These are phyloP conservation scores for Candida sakaeoensis DNA, from an alignment of 805 yeast genomes.

Conservation along the genomic window DNA sequence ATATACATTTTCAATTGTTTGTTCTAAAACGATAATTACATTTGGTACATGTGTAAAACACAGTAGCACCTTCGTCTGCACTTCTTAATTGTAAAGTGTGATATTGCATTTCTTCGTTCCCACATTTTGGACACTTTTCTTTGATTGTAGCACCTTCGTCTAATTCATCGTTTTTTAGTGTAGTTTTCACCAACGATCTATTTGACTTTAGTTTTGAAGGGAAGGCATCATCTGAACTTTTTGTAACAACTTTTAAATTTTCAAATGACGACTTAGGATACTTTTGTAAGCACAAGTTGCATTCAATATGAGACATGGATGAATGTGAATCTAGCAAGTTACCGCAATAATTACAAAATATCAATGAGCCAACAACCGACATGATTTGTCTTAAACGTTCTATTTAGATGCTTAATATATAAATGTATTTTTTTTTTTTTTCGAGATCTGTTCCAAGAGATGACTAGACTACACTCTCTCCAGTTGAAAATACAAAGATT, in stretches of 20 bases:
- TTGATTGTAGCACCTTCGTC: conserved; percentile 96
- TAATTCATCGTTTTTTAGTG: conserved; percentile 68
- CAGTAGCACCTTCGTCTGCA: conserved; percentile 99
- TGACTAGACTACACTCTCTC: neutral
- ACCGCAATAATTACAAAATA: conserved; percentile 93
- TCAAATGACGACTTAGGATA: conserved; percentile 56
- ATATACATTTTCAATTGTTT: conserved; percentile 53
- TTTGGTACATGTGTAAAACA: conserved; percentile 89
- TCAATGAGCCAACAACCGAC: conserved; percentile 95
- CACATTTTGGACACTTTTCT: conserved; percentile 98
- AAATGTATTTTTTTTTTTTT: neutral
- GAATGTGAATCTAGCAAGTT: conserved; percentile 70
- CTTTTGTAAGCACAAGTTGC: conserved; percentile 44
- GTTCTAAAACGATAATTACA: conserved; percentile 95
- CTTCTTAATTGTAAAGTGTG: conserved; percentile 95
- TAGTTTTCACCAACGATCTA: conserved; percentile 86
- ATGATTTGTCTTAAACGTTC: too few relatives aligned
- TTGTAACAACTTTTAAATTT: conserved; percentile 80
- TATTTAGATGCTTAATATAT: too few relatives aligned
- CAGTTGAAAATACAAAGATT: too few relatives aligned
- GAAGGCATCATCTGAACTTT: conserved; percentile 88
- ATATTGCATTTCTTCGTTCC: conserved; percentile 96
- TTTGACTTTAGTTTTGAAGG: conserved; percentile 81
- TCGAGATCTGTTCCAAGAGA: neutral
- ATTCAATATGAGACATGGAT: conserved; percentile 48